Conservation (phyloP, 768 basidiomycete species). For the Suillus weaverae region DNA sequence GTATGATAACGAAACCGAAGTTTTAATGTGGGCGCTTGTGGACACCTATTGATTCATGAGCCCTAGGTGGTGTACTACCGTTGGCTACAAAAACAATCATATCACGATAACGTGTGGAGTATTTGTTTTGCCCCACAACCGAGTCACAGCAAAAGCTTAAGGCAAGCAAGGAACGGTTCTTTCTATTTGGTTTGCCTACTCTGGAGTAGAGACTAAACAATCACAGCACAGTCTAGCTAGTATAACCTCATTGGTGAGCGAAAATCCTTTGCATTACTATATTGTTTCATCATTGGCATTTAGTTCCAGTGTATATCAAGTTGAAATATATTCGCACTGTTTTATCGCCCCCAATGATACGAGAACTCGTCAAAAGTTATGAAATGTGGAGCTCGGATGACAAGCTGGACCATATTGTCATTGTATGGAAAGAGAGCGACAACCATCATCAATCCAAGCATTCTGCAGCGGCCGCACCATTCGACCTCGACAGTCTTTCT, state of each 20-base stretch:
- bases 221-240: not conserved
- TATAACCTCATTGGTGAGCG: not conserved
- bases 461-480: not conserved
- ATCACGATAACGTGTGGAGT: not conserved
- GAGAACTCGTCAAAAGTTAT: not conserved
- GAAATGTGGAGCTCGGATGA: not conserved
- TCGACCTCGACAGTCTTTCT: not conserved
- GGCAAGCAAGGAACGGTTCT: too few species aligned
- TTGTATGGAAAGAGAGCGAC: not conserved
- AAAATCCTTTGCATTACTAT: not conserved
- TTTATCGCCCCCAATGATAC: not conserved
- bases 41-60: too few species aligned
- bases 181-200: too few species aligned
- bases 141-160: not conserved
- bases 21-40: too few species aligned
- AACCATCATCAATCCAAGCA: not conserved
- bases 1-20: too few species aligned
- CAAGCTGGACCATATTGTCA: too few species aligned
- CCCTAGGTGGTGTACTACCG: too few species aligned
- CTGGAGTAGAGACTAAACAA: too few species aligned
- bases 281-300: not conserved
- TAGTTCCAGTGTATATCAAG: not conserved
- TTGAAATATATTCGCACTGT: not conserved
- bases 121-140: not conserved
- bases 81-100: too few species aligned